Evolutionary conservation across 768 basidiomycete genomes (phyloP), one percentile per base, ranked within the genome.

Genomic region (Bullera alba): DNA sequence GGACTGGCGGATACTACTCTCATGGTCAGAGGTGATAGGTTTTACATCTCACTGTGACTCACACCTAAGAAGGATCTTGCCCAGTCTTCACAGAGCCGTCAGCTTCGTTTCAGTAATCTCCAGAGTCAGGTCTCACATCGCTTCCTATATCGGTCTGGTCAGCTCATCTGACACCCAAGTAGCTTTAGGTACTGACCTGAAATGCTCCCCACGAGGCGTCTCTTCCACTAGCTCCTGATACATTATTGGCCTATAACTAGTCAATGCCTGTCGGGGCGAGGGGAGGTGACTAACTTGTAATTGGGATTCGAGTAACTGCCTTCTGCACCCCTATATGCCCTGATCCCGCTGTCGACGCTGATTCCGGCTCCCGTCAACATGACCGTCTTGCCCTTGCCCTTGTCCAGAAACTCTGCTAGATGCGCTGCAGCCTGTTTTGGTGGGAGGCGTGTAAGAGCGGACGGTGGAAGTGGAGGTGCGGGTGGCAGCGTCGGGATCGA

Each of bases 261-360:
- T 32, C 17, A 10, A 23, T 22, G 17, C 23, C 21, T 46, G 17
- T 29, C 21, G 12, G 39, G 10, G 27, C 23, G n/a, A 27, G 46
- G 35, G 21, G 12, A 30, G 28, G 17, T 41, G 10, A 60, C 64
- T 48, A 49, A 66, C 63, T 56, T 64, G 44, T 69, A 74, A 57
- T 73, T 74, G 14, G 73, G 73, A 60, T 74, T 73, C 36, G 57
- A 65, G 61, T 70, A 70, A 42, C 60, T 62, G 19, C 91, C 91
- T 64, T 92, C 86, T 54, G 77, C 65, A 0, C 91, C 91, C 50
- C 91, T 77, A 73, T 96, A 95, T n/a, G 91, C 90, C 58, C 88
- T 78, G 53, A 97, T 93, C 38, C 93, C 93, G 23, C 86, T 88
- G 71, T 96, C 93, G 25, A 96, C 91, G 69, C 86, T 87, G 57